Base-by-base conservation (phyloP, 192 early-diverging fungal species). In the Gamsiella multidivaricata region DNA sequence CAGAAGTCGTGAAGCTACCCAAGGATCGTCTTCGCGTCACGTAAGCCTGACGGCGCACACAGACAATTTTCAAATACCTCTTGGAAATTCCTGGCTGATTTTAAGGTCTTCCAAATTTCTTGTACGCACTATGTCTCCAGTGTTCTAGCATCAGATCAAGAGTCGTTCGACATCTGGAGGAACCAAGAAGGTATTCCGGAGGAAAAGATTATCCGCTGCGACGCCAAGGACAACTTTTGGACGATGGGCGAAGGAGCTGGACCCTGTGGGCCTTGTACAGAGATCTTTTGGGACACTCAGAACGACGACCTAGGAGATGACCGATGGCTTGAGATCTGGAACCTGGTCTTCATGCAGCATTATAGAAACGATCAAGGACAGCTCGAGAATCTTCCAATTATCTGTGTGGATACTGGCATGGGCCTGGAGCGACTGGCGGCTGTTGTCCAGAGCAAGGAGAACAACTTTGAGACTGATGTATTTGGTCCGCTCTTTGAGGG, bases 321-420 rank as follows among this genome's bases (percentile, higher is more conserved):
- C 45, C 65, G 86, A 8, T 90, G 86, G 86, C 53, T 90, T 26
- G 88, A 90, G 59, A 84, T 90, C 37, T 90, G 88, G 87, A 90
- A 90, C 45, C 50, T 89, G 42, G 86, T 89, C 3, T 89, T 88
- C 67, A 87, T 86, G 85, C 74, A 89, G 45, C 82, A 86, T 34
- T 85, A 85, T 22, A 55, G 83, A 6, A 70, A 70, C n/a, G 83
- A 68, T 3, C 76, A 86, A 12, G 83, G 86, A 1, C 41, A 80
- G 23, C 43, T 89, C 1, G 54, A 80, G 8, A 74, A 82, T 12
- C 46, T 89, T 1, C 85, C 86, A 3, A 75, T 79, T 26, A 76
- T 83, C 2, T 89, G 88, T 61, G 75, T 89, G n/a, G 86, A 89
- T 56, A 89, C 88, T 12, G 86, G 88, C 6, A 86, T 88, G 82